Evolutionary conservation across 2,329 filamentous ascomycete species (phyloP).

Genomic region (Penicillium sp.): DNA sequence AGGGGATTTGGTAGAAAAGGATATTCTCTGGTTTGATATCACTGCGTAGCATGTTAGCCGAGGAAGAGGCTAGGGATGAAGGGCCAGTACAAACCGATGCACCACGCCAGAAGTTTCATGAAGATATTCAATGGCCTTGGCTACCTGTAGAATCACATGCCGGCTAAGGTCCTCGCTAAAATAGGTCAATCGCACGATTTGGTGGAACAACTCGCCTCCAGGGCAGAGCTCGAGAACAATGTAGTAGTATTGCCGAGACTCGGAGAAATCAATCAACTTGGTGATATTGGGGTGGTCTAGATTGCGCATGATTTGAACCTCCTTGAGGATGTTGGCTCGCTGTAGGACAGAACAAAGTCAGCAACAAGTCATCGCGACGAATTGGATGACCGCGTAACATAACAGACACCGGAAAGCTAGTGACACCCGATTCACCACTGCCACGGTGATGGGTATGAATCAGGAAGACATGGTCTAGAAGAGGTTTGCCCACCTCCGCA

Average conservation of each 20-base stretch:
- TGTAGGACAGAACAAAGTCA: conserved; percentile 45
- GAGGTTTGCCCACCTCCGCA: conserved; percentile 78
- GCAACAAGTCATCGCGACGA: conserved; percentile 9
- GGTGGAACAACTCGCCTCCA: conserved; percentile 95
- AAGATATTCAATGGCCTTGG: conserved; percentile 87
- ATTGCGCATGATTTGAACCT: conserved; percentile 97
- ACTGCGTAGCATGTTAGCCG: conserved; percentile 20
- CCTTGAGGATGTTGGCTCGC: conserved; percentile 96
- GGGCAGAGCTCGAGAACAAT: conserved; percentile 94
- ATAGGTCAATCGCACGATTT: conserved; percentile 96
- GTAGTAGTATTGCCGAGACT: conserved; percentile 94
- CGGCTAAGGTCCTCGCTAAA: conserved; percentile 94
- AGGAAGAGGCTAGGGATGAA: neutral
- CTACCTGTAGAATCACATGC: conserved; percentile 92
- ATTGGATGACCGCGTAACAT: neutral
- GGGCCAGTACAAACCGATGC: conserved; percentile 68
- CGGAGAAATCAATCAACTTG: conserved; percentile 87
- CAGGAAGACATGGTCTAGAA: conserved; percentile 40
- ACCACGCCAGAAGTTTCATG: conserved; percentile 95
- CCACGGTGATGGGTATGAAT: conserved; percentile 11
- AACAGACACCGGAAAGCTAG: neutral
- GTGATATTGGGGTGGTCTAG: conserved; percentile 95
- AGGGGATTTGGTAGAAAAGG: conserved; percentile 81
- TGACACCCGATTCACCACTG: conserved; percentile 3
- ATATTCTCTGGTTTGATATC: conserved; percentile 95